Evolutionary conservation across 495 filamentous ascomycete species (phyloP), one percentile per base, ranked within the genome.

Genomic region (Hypoxylon lienhwacheense): DNA sequence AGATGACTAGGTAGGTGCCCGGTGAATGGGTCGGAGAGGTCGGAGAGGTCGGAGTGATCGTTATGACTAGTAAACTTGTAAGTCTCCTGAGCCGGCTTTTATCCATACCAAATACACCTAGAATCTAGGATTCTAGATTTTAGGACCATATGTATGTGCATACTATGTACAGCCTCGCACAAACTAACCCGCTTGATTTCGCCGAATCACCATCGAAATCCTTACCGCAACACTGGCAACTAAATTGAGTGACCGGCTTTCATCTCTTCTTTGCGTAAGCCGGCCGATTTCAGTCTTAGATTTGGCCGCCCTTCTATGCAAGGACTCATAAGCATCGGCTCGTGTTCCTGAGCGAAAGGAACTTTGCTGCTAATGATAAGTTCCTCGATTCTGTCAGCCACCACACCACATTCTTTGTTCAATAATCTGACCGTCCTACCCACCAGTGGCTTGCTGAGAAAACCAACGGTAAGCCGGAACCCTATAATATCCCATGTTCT

Each of bases 141-240:
- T n/a, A n/a, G n/a, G n/a, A n/a, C n/a, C n/a, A n/a, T n/a, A n/a
- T n/a, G n/a, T n/a, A n/a, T n/a, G n/a, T n/a, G n/a, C n/a, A n/a
- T n/a, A n/a, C n/a, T n/a, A n/a, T 47, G 53, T 55, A 61, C 58
- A 61, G 58, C 58, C 58, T 61, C 58, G 58, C 47, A 61, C 51
- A 55, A 55, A 61, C 55, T 55, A 61, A 47, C 43, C 52, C 52
- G 58, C 58, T 37, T n/a, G 52, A 47, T 61, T 53, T 61, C 58
- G 58, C 58, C 58, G 58, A 61, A 61, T 61, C 52, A 55, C 34
- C 16, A 5, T 48, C 14, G 21, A 55, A 61, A 34, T 31, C 55
- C 52, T 32, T 50, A 36, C 35, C 26, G 35, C 58, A 41, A 61
- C 39, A 37, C 36, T 36, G 51, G 40, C 47, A n/a, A 47, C 58